Base-by-base conservation (phyloP, 169 alveolate species). In the Babesia bigemina region DNA sequence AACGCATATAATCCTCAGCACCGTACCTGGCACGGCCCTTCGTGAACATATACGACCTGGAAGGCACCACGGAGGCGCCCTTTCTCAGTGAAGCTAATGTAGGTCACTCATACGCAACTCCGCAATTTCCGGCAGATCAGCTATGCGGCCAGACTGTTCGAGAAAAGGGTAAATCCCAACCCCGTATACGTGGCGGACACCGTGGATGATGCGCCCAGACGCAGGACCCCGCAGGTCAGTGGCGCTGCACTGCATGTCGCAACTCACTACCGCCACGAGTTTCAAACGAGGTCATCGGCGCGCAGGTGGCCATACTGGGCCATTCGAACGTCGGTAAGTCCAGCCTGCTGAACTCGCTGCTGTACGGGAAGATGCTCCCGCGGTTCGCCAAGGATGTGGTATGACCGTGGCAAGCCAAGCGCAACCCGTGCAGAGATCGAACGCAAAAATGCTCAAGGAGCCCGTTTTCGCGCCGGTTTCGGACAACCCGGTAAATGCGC, bases 241-340 rank as follows among this genome's bases (percentile, higher is more conserved):
- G 22, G 13, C 17, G 0, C 6, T 2, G 39, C 2, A 33, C 39
- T 28, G 42, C 24, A 29, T 55, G 62, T 55, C 45, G 62, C 16
- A 39, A 6, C 2, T 21, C 59, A 21, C 59, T 6, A 21, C 59
- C 10, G 59, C 24, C 24, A 21, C 2, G 7, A 52, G 24, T 21
- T 21, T 22, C 26, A 3, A 7, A 52, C 59, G 26, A 33, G 2
- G 6, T 33, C 39, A 19, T 26, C 47, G 9, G 7, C 4, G 6
- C 63, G 79, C 82, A 96, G 95, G 86, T 94, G 17, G 96, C 97
- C 48, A 72, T 94, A 57, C 93, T 94, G 53, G 99, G 99, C 8
- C 78, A 94, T 39, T 95, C 98, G 22, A 96, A 96, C 76, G 96
- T 90, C 22, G 99, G 99, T 1, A 96, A 96, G 81, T 94, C 98